phyloP scores from a whole-genome alignment of 257 asterid species.

The Solanum habrochaites region DNA sequence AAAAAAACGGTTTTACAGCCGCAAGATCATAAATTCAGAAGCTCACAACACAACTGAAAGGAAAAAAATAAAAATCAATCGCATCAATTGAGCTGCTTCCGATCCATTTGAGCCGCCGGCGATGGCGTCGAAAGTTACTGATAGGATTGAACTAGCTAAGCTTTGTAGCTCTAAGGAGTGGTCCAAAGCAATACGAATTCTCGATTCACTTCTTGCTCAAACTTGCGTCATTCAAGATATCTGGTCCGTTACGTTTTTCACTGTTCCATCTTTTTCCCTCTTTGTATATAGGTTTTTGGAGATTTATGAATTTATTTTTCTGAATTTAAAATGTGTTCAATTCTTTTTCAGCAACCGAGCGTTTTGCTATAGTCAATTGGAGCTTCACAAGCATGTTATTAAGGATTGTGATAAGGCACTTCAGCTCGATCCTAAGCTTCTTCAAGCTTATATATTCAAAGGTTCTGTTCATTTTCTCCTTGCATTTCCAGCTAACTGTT shows the following conservation, averaged over 20 bases:
- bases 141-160: constrained; percentile 75
- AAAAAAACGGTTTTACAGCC: background rate
- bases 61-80: background rate
- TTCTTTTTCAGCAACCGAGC: constrained; percentile 74
- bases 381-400: constrained; percentile 84
- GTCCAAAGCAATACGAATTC: constrained; percentile 96
- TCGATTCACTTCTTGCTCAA: constrained; percentile 64
- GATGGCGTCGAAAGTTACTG: constrained; percentile 55
- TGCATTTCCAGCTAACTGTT: background rate
- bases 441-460: constrained; percentile 81
- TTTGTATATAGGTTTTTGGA: background rate
- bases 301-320: background rate
- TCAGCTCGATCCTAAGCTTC: constrained; percentile 71
- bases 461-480: constrained; percentile 24
- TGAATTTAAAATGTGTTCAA: constrained; percentile 6
- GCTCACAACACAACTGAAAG: background rate
- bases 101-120: constrained; percentile 12
- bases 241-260: constrained; percentile 33
- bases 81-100: background rate
- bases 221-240: constrained; percentile 73
- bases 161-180: constrained; percentile 86
- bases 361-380: constrained; percentile 93
- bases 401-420: constrained; percentile 91
- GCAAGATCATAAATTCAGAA: background rate
- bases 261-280: background rate